phyloP scores from a whole-genome alignment of 1,284 basidiomycete genomes.

The Athelia sp. region DNA sequence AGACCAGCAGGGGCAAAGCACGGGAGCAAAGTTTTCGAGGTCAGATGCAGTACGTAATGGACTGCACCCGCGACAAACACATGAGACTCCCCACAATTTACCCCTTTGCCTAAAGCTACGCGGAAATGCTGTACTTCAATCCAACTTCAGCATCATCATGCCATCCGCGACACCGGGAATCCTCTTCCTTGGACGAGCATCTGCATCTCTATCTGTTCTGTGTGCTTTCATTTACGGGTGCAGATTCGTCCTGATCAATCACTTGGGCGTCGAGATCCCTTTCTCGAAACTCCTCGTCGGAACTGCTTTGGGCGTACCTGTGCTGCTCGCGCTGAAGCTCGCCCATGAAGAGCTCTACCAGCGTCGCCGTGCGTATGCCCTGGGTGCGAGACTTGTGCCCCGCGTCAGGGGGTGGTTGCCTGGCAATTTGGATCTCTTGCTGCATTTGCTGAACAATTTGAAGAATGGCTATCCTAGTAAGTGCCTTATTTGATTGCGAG shows the following conservation, averaged over 20 bases:
- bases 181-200: not conserved
- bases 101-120: too few relatives aligned
- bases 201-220: not conserved
- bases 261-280: not conserved
- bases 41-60: too few relatives aligned
- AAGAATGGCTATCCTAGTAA: not conserved
- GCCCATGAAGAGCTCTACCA: not conserved
- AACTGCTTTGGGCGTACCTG: not conserved
- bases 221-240: not conserved
- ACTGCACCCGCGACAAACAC: too few relatives aligned
- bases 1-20: too few relatives aligned
- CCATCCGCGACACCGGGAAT: not conserved
- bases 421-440: slow-evolving; percentile 1
- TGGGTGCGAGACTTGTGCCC: not conserved
- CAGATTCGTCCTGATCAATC: not conserved
- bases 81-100: too few relatives aligned
- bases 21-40: too few relatives aligned
- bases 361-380: not conserved
- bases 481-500: not conserved
- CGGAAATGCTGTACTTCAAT: too few relatives aligned
- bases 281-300: not conserved
- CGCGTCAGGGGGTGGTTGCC: not conserved
- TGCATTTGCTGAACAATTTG: not conserved
- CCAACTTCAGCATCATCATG: too few relatives aligned
- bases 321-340: not conserved